These are phyloP conservation scores for Annona cherimola DNA, from an alignment of 164 flowering plant species.

Conservation along the genomic window DNA sequence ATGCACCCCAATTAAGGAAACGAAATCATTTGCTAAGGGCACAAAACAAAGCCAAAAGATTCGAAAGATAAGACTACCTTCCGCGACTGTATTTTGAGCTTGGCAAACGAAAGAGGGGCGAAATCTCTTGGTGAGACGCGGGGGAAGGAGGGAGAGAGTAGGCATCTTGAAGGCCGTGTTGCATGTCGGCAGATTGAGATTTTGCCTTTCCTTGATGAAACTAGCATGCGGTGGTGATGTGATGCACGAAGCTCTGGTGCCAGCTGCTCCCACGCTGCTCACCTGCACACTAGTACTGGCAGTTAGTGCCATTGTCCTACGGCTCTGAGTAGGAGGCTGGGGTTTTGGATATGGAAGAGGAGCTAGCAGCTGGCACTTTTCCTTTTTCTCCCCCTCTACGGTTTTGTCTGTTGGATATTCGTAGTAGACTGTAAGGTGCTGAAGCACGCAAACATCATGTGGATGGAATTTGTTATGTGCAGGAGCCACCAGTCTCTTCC, in stretches of 20 bases:
- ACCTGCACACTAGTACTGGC: conserved; percentile 35
- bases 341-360: neutral
- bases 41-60: too few species aligned
- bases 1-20: neutral
- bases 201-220: conserved; percentile 21
- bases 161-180: conserved; percentile 22
- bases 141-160: conserved; percentile 9
- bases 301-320: conserved; percentile 34
- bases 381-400: neutral
- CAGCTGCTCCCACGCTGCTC: conserved; percentile 28
- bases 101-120: conserved; percentile 39
- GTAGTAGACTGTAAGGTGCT: conserved; percentile 22
- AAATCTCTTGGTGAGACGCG: conserved; percentile 9
- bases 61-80: conserved; percentile 22
- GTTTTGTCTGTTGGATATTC: conserved; percentile 16
- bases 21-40: neutral
- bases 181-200: conserved; percentile 26
- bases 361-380: neutral
- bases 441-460: conserved; percentile 12
- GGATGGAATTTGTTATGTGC: conserved; percentile 14
- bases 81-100: conserved; percentile 41
- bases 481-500: neutral
- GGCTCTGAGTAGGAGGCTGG: neutral
- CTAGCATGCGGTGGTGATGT: conserved; percentile 17
- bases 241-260: conserved; percentile 22